Base-by-base conservation (phyloP, 768 basidiomycete species). In the Rossbeevera mucosa region DNA sequence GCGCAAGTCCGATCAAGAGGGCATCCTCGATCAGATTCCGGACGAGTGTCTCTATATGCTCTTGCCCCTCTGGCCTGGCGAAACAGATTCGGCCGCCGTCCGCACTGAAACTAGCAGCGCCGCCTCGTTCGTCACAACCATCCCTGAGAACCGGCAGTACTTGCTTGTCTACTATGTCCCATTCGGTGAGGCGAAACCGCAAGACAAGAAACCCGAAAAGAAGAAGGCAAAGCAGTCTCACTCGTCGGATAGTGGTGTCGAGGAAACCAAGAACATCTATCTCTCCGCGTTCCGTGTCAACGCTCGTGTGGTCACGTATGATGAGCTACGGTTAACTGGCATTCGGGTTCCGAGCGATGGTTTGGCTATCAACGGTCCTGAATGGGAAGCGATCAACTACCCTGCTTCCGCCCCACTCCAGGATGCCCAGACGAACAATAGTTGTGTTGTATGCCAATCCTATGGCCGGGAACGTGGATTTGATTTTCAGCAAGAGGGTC, bases 141-240 rank as follows among this genome's bases (percentile, higher is more conserved):
- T 47, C 18, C 58, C 79, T 33, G 75, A 80, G 48, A 73, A 81
- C 26, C 78, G 86, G 1, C 79, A 80, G 51, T 92, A 86, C 60
- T 74, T 94, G 28, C 76, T 95, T 43, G 83, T 94, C 11, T 91
- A 86, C 68, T 94, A 89, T 66, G 83, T 86, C 50, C 79, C 81
- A 0, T 78, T 80, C 44, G 59, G 59, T n/a, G 48, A 55, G 22
- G 12, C 25, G 16, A 42, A 28, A 13, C 2, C 47, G 5, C 59
- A 52, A 36, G 54, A 54, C 41, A 71, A 59, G 25, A 58, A 66
- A 41, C 0, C 55, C 3, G 64, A 68, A 57, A 71, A 61, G 54
- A 73, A 73, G 62, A 68, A 69, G 31, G 22, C 50, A 18, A 56
- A 62, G 58, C 67, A 54, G 56, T 56, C 65, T 9, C 64, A 63